Evolutionary conservation across 306 rosid species (phyloP).

Genomic region (Pyrus pyrifolia): DNA sequence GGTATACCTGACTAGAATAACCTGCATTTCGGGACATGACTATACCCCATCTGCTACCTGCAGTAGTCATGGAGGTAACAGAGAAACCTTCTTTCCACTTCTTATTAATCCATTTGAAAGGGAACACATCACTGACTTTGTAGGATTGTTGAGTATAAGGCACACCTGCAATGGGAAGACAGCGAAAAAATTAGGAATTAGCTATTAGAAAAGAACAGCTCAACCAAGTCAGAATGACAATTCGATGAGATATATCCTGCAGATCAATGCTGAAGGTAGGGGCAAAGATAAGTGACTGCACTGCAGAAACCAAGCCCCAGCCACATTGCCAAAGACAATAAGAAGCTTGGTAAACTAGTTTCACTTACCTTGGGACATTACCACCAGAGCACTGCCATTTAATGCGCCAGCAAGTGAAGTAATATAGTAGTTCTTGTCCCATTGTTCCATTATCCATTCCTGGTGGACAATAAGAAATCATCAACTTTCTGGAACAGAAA

Average conservation of each 20-base stretch:
- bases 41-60: constrained; percentile 40
- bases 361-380: constrained; percentile 38
- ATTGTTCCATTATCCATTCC: constrained; percentile 47
- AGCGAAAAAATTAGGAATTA: neutral
- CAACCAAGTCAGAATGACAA: neutral
- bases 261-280: neutral
- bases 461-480: constrained; percentile 8
- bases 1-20: constrained; percentile 32
- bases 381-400: constrained; percentile 37
- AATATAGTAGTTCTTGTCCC: constrained; percentile 44
- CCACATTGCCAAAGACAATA: neutral
- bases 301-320: neutral
- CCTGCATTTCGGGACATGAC: constrained; percentile 43
- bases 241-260: neutral
- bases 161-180: constrained; percentile 21
- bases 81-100: constrained; percentile 46
- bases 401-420: constrained; percentile 36
- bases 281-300: neutral
- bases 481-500: neutral
- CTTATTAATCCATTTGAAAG: constrained; percentile 42
- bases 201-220: neutral
- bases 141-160: constrained; percentile 44
- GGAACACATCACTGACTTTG: constrained; percentile 44
- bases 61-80: constrained; percentile 41
- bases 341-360: neutral